Conservation (phyloP, 768 basidiomycete genomes). For the Suillus bovinus region DNA sequence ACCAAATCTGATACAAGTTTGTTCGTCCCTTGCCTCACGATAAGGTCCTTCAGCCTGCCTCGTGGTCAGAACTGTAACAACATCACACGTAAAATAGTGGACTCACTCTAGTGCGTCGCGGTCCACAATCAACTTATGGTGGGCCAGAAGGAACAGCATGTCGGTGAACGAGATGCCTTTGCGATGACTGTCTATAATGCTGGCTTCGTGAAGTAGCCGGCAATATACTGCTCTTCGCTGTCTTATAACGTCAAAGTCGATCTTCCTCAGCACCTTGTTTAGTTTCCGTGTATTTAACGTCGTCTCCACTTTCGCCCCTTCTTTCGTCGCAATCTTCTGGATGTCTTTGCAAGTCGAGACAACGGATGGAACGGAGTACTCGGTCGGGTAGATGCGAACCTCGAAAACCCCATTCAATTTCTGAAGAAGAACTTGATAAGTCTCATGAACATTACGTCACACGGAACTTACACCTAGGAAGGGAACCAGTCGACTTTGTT, state of each 20-base stretch:
- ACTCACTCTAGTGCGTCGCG: slow-evolving; percentile 85
- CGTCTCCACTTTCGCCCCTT: slow-evolving; percentile 16
- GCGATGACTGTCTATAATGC: slow-evolving; percentile 65
- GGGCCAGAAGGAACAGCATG: slow-evolving; percentile 85
- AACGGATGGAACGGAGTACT: slow-evolving; percentile 64
- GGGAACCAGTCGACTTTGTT: slow-evolving; percentile 63
- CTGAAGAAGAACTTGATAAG: slow-evolving; percentile 39
- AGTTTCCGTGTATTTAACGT: slow-evolving; percentile 64
- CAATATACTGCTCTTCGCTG: slow-evolving; percentile 70
- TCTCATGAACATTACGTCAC: background rate
- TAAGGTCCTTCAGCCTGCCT: slow-evolving; percentile 76
- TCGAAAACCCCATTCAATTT: slow-evolving; percentile 86
- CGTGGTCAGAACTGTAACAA: slow-evolving; percentile 7
- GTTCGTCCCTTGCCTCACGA: slow-evolving; percentile 72
- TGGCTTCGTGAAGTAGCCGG: slow-evolving; percentile 85
- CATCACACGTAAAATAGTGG: background rate
- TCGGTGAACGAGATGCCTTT: slow-evolving; percentile 88
- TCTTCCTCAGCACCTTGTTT: slow-evolving; percentile 52
- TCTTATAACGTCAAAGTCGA: slow-evolving; percentile 66
- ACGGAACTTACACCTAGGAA: slow-evolving; percentile 75
- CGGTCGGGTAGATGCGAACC: slow-evolving; percentile 77
- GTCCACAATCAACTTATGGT: slow-evolving; percentile 91
- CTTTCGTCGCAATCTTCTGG: slow-evolving; percentile 41
- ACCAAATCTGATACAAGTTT: slow-evolving; percentile 82
- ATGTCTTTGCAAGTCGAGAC: slow-evolving; percentile 46